These are phyloP conservation scores for Neurospora tetraspora DNA, from an alignment of 495 filamentous ascomycete species.

Conservation along the genomic window DNA sequence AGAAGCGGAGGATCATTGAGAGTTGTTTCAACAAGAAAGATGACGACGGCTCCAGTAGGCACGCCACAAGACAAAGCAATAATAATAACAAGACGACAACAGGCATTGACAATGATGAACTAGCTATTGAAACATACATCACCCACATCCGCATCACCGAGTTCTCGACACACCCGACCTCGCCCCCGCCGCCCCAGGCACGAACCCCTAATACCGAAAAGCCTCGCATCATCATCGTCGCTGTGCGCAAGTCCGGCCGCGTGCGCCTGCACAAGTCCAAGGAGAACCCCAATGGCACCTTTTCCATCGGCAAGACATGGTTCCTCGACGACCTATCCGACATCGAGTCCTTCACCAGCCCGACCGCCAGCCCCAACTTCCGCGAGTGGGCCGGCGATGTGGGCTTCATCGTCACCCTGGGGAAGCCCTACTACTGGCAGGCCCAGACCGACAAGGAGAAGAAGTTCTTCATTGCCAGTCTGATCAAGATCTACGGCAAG, in stretches of 20 bases:
- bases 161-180: slow-evolving; percentile 71
- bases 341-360: slow-evolving; percentile 66
- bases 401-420: slow-evolving; percentile 81
- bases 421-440: slow-evolving; percentile 97
- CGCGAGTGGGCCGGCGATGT: slow-evolving; percentile 68
- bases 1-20: slow-evolving; percentile 83
- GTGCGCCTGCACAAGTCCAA: slow-evolving; percentile 95
- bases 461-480: slow-evolving; percentile 90
- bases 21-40: slow-evolving; percentile 89
- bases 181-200: slow-evolving; percentile 68
- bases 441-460: slow-evolving; percentile 87
- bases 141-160: slow-evolving; percentile 88
- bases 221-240: slow-evolving; percentile 77
- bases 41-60: slow-evolving; percentile 66
- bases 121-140: slow-evolving; percentile 78
- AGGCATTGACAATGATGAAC: slow-evolving; percentile 5
- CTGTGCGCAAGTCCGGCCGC: slow-evolving; percentile 82
- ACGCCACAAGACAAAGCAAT: not conserved
- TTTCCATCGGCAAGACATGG: slow-evolving; percentile 98
- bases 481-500: slow-evolving; percentile 91
- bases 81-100: not conserved
- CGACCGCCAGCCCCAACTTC: slow-evolving; percentile 51
- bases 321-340: slow-evolving; percentile 73
- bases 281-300: slow-evolving; percentile 85
- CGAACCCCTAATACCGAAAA: slow-evolving; percentile 66